Conservation (phyloP, 352 stramenopile species). For the Pythium rishiriense region DNA sequence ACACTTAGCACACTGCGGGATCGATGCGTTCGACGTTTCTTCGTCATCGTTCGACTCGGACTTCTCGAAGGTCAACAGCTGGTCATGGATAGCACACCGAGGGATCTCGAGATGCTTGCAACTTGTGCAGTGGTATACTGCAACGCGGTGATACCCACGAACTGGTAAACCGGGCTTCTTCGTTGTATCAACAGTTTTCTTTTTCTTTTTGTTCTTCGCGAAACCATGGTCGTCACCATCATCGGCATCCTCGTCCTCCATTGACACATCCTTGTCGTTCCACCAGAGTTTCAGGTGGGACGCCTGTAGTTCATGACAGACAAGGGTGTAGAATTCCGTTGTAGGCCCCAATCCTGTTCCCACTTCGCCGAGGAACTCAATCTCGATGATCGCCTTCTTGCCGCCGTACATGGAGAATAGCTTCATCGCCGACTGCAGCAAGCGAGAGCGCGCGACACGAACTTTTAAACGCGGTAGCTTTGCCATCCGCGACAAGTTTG, state of each 20-base stretch:
- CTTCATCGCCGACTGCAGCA: slow-evolving; percentile 75
- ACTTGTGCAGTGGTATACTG: slow-evolving; percentile 53
- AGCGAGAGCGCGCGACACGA: slow-evolving; percentile 53
- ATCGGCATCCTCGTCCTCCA: neutral
- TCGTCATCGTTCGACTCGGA: slow-evolving; percentile 14
- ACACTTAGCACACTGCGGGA: slow-evolving; percentile 58
- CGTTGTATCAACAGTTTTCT: slow-evolving; percentile 5
- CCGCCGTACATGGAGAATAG: slow-evolving; percentile 70
- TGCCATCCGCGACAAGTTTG: slow-evolving; percentile 63
- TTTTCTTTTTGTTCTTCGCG: slow-evolving; percentile 22
- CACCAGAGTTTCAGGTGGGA: slow-evolving; percentile 60
- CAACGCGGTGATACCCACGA: slow-evolving; percentile 71
- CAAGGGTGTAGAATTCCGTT: slow-evolving; percentile 78
- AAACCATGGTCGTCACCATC: slow-evolving; percentile 5
- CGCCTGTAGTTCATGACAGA: slow-evolving; percentile 71
- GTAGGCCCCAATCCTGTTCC: slow-evolving; percentile 71
- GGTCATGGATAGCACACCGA: slow-evolving; percentile 43
- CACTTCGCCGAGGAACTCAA: slow-evolving; percentile 80
- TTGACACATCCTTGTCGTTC: slow-evolving; percentile 23
- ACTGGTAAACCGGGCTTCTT: slow-evolving; percentile 39
- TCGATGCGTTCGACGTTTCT: slow-evolving; percentile 16
- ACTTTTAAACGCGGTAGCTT: slow-evolving; percentile 80
- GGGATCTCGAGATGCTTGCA: slow-evolving; percentile 58
- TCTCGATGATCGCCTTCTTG: slow-evolving; percentile 76
- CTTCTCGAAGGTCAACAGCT: slow-evolving; percentile 61